Evolutionary conservation across 306 rosid species (phyloP).

Genomic region (Fagus crenata): DNA sequence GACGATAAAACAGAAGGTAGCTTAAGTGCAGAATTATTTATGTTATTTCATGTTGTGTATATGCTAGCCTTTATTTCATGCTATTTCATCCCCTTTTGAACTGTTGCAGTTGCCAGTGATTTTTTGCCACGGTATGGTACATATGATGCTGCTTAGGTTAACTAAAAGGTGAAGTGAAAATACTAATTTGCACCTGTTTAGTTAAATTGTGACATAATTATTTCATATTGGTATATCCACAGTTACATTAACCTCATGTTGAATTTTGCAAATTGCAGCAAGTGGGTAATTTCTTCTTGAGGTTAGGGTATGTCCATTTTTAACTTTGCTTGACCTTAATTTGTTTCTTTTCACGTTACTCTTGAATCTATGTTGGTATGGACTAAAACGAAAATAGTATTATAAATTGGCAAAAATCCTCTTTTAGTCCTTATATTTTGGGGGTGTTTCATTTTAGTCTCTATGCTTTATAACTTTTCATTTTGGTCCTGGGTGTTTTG

Average conservation of each 20-base stretch:
- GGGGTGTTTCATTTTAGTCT: too few relatives aligned
- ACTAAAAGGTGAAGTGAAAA: not conserved
- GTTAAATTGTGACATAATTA: not conserved
- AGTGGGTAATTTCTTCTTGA: not conserved
- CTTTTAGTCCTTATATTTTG: too few relatives aligned
- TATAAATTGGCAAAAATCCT: too few relatives aligned
- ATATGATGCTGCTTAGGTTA: constrained; percentile 1
- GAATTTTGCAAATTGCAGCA: constrained; percentile 4
- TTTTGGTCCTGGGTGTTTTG: too few relatives aligned
- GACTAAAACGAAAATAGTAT: too few relatives aligned
- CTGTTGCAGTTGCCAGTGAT: constrained; percentile 5
- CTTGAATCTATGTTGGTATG: constrained; percentile 8
- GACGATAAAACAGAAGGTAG: not conserved
- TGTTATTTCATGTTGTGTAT: constrained; percentile 12
- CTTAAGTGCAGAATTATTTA: not conserved
- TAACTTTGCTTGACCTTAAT: not conserved
- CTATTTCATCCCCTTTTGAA: not conserved
- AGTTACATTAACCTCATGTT: not conserved
- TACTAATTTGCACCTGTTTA: constrained; percentile 2
- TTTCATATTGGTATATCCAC: not conserved
- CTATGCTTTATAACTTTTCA: too few relatives aligned
- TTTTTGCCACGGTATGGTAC: constrained; percentile 17
- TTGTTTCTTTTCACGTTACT: not conserved
- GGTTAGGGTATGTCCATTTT: not conserved
- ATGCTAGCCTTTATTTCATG: too few relatives aligned